phyloP scores from a whole-genome alignment of 768 basidiomycete genomes.

The Psilocybe sp. region DNA sequence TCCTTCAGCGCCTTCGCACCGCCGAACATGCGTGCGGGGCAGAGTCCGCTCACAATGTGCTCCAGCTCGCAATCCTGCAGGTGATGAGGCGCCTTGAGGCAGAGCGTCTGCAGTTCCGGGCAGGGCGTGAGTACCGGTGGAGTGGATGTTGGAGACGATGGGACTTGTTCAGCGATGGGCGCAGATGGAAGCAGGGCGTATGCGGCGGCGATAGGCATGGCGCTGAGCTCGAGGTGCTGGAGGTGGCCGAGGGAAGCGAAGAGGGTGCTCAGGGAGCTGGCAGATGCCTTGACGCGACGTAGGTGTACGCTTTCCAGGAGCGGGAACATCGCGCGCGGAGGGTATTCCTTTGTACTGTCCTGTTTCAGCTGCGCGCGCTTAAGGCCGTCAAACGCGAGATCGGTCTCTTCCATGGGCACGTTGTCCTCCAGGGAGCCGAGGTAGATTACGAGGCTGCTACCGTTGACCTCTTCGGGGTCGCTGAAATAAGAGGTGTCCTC shows the following conservation, averaged over 20 bases:
- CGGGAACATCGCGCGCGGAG: slow-evolving; percentile 30
- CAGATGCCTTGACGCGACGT: slow-evolving; percentile 33
- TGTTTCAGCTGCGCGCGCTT: slow-evolving; percentile 2
- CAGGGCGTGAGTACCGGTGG: slow-evolving; percentile 22
- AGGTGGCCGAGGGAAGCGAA: slow-evolving; percentile 28
- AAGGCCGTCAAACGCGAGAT: neutral
- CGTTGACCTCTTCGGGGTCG: slow-evolving; percentile 38
- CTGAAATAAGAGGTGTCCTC: slow-evolving; percentile 44
- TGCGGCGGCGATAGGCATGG: slow-evolving; percentile 31
- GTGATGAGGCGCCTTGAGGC: slow-evolving; percentile 24
- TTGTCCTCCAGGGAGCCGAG: slow-evolving; percentile 29
- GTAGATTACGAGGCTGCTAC: slow-evolving; percentile 34
- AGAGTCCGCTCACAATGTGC: slow-evolving; percentile 23
- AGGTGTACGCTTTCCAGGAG: slow-evolving; percentile 33
- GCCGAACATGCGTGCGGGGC: slow-evolving; percentile 19
- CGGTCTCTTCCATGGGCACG: neutral
- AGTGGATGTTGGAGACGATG: slow-evolving; percentile 5
- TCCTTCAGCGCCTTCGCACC: slow-evolving; percentile 22
- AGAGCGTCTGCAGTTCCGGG: slow-evolving; percentile 29
- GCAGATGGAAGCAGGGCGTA: slow-evolving; percentile 25
- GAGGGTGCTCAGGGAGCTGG: slow-evolving; percentile 27
- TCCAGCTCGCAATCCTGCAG: slow-evolving; percentile 22
- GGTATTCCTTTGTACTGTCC: neutral
- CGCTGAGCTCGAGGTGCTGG: slow-evolving; percentile 29
- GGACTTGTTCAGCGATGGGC: neutral